Evolutionary conservation across 1,139 yeast genomes (phyloP), one percentile per base, ranked within the genome.

Genomic region (Candida sanyaensis): DNA sequence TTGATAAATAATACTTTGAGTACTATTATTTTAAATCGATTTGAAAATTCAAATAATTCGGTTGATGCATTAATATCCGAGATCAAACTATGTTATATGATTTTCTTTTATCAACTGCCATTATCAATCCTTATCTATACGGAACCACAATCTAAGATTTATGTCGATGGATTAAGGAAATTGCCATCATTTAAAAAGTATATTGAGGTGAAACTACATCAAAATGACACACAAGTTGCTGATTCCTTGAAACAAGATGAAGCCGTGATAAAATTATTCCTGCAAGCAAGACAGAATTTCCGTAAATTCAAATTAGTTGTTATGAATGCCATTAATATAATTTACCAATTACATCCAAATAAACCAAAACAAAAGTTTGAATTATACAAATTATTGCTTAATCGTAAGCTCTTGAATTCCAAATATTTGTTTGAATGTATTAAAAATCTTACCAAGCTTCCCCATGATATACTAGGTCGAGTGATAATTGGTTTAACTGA

Each of bases 101-200:
- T 84, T 5, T 86, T 85, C 58, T 88, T 81, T 61, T 87, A 80
- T 59, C 83, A 81, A 50, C 86, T 83, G 66, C 90, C 93, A 1
- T 74, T 84, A 46, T 73, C 87, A 0, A 64, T 79, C 1, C 69
- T 77, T 21, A 50, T 60, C 9, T 58, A 46, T 2, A 48, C 50
- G 9, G 32, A 49, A 29, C 48, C 44, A 21, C 43, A 45, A 10
- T 50, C 46, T n/a, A 37, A 43, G 6, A 37, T 51, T 8, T 58
- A 59, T 48, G 47, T 57, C 5, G 61, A 57, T 8, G 62, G 63
- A 2, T 57, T 75, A 39, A 59, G 73, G 27, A 67, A 64, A 47
- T 56, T 74, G 9, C 71, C 76, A 0, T 72, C 78, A 0, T 75
- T 73, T 54, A 74, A 74, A 49, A 58, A 58, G 30, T 56, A 62